Percentiles rank a stretch among this genome's conserved stretches.
phyloP scores from a whole-genome alignment of 1,284 basidiomycete genomes.

The Pyrrhoderma noxium region DNA sequence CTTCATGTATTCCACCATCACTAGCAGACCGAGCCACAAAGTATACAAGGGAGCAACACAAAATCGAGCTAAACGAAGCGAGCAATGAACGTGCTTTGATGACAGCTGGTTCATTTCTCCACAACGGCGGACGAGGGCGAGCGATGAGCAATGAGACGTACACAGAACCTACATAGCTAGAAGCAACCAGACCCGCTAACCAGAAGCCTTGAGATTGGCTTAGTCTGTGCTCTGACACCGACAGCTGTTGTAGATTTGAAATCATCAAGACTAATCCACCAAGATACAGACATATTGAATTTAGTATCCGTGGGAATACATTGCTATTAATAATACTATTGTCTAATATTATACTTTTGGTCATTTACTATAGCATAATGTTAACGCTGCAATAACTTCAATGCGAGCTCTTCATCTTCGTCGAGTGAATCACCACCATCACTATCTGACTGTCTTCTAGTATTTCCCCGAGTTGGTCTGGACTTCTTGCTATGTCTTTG shows the following conservation, averaged over 20 bases:
- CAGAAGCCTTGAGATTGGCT: neutral
- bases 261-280: too few relatives aligned
- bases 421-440: constrained; percentile 28
- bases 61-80: constrained; percentile 47
- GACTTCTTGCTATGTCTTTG: constrained; percentile 31
- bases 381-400: constrained; percentile 31
- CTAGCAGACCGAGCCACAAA: constrained; percentile 26
- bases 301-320: too few relatives aligned
- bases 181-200: constrained; percentile 6
- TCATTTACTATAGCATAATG: too few relatives aligned
- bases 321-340: too few relatives aligned
- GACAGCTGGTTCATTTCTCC: constrained; percentile 69
- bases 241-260: too few relatives aligned
- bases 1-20: too few relatives aligned
- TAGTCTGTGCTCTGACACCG: too few relatives aligned
- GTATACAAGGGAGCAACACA: constrained; percentile 42
- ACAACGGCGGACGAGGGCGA: constrained; percentile 22
- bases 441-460: constrained; percentile 22
- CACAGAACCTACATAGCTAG: constrained; percentile 13
- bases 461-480: constrained; percentile 29
- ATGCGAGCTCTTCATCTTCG: constrained; percentile 47
- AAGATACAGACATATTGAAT: too few relatives aligned
- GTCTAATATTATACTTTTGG: too few relatives aligned
- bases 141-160: constrained; percentile 13
- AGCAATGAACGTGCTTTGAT: constrained; percentile 60